Conservation (phyloP, 768 basidiomycete species). For the Agrocybe chaxingu region DNA sequence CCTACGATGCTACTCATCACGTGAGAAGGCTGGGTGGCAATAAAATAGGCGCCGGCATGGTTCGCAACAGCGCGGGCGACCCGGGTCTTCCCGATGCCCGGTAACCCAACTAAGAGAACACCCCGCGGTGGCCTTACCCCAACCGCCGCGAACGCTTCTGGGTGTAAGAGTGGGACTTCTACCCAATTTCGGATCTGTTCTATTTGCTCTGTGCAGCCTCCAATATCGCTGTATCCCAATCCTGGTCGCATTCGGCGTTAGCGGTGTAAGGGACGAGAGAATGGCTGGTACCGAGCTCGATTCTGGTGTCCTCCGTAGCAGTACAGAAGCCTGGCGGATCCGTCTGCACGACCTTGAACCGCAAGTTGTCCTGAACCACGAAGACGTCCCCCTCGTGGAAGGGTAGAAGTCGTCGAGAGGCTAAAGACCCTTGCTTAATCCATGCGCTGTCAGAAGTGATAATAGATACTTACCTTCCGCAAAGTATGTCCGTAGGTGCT, state of each 20-base stretch:
- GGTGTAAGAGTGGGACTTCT: slow-evolving; percentile 95
- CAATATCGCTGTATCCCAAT: slow-evolving; percentile 99
- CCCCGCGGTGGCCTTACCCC: slow-evolving; percentile 99
- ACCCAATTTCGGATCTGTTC: slow-evolving; percentile 99
- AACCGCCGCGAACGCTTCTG: slow-evolving; percentile 98
- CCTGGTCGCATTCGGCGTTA: slow-evolving; percentile 46
- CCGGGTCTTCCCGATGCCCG: slow-evolving; percentile 98
- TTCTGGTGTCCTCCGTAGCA: slow-evolving; percentile 97
- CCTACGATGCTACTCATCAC: slow-evolving; percentile 99
- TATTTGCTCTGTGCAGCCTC: slow-evolving; percentile 99
- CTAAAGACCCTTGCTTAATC: not conserved
- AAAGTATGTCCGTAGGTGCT: slow-evolving; percentile 99
- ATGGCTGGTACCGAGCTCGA: slow-evolving; percentile 68
- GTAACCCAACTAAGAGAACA: slow-evolving; percentile 97
- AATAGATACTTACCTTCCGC: slow-evolving; percentile 65
- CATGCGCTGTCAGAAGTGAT: not conserved
- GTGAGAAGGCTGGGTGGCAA: slow-evolving; percentile 98
- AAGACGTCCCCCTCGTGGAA: slow-evolving; percentile 97
- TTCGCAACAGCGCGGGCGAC: slow-evolving; percentile 99
- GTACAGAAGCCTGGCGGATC: slow-evolving; percentile 99
- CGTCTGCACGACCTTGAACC: slow-evolving; percentile 98
- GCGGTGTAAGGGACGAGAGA: slow-evolving; percentile 1
- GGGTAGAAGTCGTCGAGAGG: slow-evolving; percentile 76
- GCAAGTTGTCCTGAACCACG: slow-evolving; percentile 97
- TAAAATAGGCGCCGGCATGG: slow-evolving; percentile 99